Base-by-base conservation (phyloP, 2,329 filamentous ascomycete species). In the Plectosphaerella plurivora region DNA sequence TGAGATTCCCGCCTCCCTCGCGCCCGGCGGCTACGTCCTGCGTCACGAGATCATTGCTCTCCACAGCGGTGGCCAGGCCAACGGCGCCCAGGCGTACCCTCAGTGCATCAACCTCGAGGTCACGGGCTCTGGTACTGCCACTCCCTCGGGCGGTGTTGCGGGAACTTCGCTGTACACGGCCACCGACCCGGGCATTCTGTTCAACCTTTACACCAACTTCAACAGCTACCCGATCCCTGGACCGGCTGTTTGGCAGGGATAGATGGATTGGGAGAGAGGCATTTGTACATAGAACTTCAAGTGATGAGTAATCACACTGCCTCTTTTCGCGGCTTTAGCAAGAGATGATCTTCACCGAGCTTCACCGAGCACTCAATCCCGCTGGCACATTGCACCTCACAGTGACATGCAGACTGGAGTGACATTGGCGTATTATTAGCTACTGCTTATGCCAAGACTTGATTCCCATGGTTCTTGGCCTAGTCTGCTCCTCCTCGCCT, bases 31-130 rank as follows among this genome's bases (percentile, higher is more conserved):
- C 59, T 82, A 82, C 59, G 75, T 82, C 51, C 69, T 79, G 46
- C 74, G 79, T 51, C 75, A 79, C 63, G 79, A 82, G 67, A 77
- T 81, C 62, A 77, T 82, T 50, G 78, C 73, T 18, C 73, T 82
- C 18, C 79, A 82, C 70, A 69, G 70, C 28, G 77, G 71, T 14
- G 71, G 67, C 4, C 58, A 64, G 39, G 50, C 47, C 49, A 62
- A 68, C 15, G 72, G 71, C 51, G 76, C 76, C 2, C 76, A 80
- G 63, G 67, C 70, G 52, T 80, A 80, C 62, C 76, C 77, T n/a
- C 74, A 78, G 68, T 80, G 77, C 60, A 66, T 77, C 54, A 77
- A 78, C 60, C 62, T 78, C 42, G 66, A 73, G 60, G 68, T 79
- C 47, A 71, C 67, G 46, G 75, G 76, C 41, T 63, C 66, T 45